Evolutionary conservation across 441 rosid genomes (phyloP), one percentile per base, ranked within the genome.

Genomic region (Croton laevigatus): DNA sequence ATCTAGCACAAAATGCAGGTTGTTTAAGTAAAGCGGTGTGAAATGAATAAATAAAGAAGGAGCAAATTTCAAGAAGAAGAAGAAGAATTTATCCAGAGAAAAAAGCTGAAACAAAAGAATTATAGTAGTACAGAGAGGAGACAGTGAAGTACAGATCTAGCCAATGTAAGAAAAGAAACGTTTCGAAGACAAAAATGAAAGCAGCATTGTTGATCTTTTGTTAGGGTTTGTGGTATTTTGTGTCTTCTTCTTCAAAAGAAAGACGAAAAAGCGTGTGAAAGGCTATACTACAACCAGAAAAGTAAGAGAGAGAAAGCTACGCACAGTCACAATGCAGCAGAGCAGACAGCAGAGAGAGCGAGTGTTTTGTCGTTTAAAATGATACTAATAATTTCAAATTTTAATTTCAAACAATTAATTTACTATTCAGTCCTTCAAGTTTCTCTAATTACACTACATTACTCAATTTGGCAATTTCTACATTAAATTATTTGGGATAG

Each of bases 1-100:
- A 84, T 76, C 84, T 57, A 46, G 32, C 73, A 53, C 71, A 62
- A 68, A 82, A 78, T 76, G 81, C 78, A 78, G 73, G 67, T 46
- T 60, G 67, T 57, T 61, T 5, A 45, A 52, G 8, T 17, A 49
- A n/a, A n/a, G 53, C 17, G 20, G 20, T 16, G 63, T 42, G 17
- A 68, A 68, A 57, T 57, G 71, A 8, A 62, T 23, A 9, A 10
- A 54, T 34, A 67, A 61, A 59, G 23, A 22, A 64, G 11, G 19
- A 54, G 20, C 20, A 49, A 23, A 45, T 37, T 36, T 37, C n/a
- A n/a, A 54, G 63, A 61, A 59, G 23, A 22, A 64, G 8, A 17
- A 55, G 16, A 37, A 49, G 17, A 45, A 44, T 36, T 37, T 6
- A 36, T 6, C 6, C 20, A 16, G 34, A 3, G 65, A 55, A 71